Percentiles rank a stretch among this genome's conserved stretches.
Conservation (phyloP, 2,329 filamentous ascomycete genomes). For the Cercospora sp. region DNA sequence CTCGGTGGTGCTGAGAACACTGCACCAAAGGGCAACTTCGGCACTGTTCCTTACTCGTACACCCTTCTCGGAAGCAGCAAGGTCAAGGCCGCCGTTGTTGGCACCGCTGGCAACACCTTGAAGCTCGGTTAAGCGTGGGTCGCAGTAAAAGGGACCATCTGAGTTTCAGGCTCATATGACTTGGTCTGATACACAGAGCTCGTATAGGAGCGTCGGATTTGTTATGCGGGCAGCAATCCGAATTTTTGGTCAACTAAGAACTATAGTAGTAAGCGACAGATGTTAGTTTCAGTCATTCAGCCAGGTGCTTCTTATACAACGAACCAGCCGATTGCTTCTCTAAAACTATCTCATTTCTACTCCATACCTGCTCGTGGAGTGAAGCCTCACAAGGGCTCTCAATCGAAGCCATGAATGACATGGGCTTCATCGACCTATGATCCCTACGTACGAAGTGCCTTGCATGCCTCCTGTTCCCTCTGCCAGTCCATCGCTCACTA, state of each 20-base stretch:
- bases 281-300: constrained; percentile 2
- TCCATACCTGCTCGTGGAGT: neutral
- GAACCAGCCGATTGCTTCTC: neutral
- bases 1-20: constrained; percentile 41
- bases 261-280: neutral
- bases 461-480: neutral
- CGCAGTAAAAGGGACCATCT: neutral
- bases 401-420: neutral
- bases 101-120: constrained; percentile 44
- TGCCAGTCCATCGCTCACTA: neutral
- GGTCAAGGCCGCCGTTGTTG: constrained; percentile 44
- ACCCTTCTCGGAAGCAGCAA: constrained; percentile 38
- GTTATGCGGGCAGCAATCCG: neutral
- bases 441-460: neutral
- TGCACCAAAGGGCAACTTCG: constrained; percentile 40
- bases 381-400: neutral
- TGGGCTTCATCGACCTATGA: neutral
- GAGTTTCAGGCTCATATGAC: neutral
- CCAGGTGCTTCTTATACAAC: neutral
- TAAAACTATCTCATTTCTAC: neutral
- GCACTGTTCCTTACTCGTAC: constrained; percentile 40
- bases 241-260: neutral
- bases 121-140: constrained; percentile 30
- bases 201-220: neutral
- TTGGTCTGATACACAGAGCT: neutral